Base-by-base conservation (phyloP, 257 asterid genomes). In the Thymus mandschuricus region DNA sequence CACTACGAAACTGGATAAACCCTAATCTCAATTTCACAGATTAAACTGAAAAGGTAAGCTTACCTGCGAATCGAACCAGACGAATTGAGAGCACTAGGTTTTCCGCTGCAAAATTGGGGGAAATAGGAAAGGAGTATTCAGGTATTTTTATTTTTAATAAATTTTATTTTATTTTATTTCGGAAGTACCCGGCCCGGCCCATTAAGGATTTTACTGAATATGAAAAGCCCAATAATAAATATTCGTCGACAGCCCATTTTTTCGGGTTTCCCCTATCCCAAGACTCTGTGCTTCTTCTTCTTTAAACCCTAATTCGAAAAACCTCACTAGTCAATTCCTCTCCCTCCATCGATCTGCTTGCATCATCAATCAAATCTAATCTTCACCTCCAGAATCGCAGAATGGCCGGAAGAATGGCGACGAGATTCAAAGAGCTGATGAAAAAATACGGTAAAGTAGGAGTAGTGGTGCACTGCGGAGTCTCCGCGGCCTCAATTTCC, bases 401-500 rank as follows among this genome's bases (percentile, higher is more conserved):
- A 49, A 49, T 13, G 2, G 46, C 60, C 29, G 35, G 33, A 70
- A 56, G 55, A 72, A 90, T 85, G 92, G 82, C 82, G 0, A 87
- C 83, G 10, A 81, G 89, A 77, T 85, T 94, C 73, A 83, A 80
- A 73, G 98, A 88, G 76, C 80, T 94, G 45, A 60, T 91, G 70
- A 89, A 76, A 51, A 91, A 94, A 75, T 91, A 94, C 72, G 99
- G 98, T 5, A 94, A 91, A 78, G 95, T 94, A 1, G 99, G 88
- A 60, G 43, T 91, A 46, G 96, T 87, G n/a, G 97, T 91, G 5
- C 98, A 94, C 80, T 81, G 86, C 43, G 78, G 98, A 0, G 83
- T 95, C 55, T 95, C 99, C 72, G 97, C 89, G 7, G 92, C 88
- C 40, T 91, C 99, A 10, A 76, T 89, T 67, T 54, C 89, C 33